Conservation (phyloP, 371 early-diverging fungal genomes). For the Sanchytrium tribonematis region DNA sequence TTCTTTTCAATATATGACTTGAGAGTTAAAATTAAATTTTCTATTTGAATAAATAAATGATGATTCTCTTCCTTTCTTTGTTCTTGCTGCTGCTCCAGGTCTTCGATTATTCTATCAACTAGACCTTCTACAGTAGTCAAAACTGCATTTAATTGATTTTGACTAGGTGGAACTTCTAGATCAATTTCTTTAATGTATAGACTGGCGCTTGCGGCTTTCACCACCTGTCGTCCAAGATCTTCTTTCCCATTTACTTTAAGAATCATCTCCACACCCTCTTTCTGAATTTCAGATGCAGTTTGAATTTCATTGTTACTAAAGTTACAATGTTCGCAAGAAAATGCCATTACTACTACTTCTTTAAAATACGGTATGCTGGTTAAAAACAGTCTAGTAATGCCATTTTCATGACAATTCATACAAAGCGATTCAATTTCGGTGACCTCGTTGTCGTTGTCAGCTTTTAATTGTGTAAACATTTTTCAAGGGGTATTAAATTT, state of each 20-base stretch:
- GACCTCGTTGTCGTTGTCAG: constrained; percentile 1
- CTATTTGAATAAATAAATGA: constrained; percentile 38
- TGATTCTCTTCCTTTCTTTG: constrained; percentile 27
- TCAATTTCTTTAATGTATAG: constrained; percentile 52
- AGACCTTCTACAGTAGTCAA: constrained; percentile 73
- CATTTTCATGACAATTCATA: constrained; percentile 62
- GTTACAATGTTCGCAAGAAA: constrained; percentile 75
- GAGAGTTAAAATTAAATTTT: constrained; percentile 33
- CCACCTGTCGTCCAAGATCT: constrained; percentile 67
- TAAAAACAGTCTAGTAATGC: constrained; percentile 49
- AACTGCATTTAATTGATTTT: constrained; percentile 25
- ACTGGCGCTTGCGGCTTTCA: constrained; percentile 52
- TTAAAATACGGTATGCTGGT: constrained; percentile 76
- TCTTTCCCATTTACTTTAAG: constrained; percentile 5
- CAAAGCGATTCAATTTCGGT: constrained; percentile 68
- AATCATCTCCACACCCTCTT: constrained; percentile 32
- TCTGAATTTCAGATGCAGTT: constrained; percentile 44
- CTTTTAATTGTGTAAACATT: not conserved
- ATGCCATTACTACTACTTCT: constrained; percentile 69
- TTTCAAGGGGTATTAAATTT: not conserved
- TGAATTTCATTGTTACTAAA: constrained; percentile 66
- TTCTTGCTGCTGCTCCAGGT: constrained; percentile 41
- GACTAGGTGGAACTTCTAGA: constrained; percentile 56
- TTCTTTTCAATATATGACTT: constrained; percentile 22
- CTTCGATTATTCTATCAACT: constrained; percentile 42